Conservation (phyloP, 768 basidiomycete species). For the Amanita phalloides region DNA sequence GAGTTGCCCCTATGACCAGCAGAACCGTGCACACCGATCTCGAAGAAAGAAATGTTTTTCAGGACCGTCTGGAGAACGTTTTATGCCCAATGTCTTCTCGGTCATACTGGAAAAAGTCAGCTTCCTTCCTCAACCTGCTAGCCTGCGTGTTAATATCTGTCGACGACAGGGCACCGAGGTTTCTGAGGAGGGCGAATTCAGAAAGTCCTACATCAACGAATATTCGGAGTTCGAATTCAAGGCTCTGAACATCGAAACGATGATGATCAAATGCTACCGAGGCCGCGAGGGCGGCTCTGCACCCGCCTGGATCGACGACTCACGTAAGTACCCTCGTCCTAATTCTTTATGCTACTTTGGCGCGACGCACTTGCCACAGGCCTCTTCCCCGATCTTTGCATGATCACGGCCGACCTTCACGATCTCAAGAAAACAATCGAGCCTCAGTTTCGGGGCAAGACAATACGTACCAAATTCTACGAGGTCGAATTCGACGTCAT, state of each 20-base stretch:
- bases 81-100: slow-evolving; percentile 7
- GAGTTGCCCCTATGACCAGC: slow-evolving; percentile 3
- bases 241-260: slow-evolving; percentile 4
- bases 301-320: slow-evolving; percentile 14
- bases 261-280: slow-evolving; percentile 11
- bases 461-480: slow-evolving; percentile 16
- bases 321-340: slow-evolving; percentile 3
- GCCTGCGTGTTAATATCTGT: not conserved
- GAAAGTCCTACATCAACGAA: slow-evolving; percentile 4
- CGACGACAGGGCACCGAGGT: slow-evolving; percentile 13
- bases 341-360: not conserved
- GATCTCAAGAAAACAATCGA: slow-evolving; percentile 4
- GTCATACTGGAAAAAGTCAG: slow-evolving; percentile 8
- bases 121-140: not conserved
- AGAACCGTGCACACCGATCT: slow-evolving; percentile 5
- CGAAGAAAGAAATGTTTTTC: not conserved
- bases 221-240: slow-evolving; percentile 6
- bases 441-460: slow-evolving; percentile 6
- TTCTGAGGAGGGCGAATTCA: slow-evolving; percentile 15
- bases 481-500: slow-evolving; percentile 24
- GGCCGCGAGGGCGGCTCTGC: slow-evolving; percentile 3
- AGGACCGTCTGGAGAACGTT: slow-evolving; percentile 2
- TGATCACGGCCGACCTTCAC: slow-evolving; percentile 13
- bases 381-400: slow-evolving; percentile 12
- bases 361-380: not conserved